Base-by-base conservation (phyloP, 108 stramenopile species). In the Conticribra guillardii region DNA sequence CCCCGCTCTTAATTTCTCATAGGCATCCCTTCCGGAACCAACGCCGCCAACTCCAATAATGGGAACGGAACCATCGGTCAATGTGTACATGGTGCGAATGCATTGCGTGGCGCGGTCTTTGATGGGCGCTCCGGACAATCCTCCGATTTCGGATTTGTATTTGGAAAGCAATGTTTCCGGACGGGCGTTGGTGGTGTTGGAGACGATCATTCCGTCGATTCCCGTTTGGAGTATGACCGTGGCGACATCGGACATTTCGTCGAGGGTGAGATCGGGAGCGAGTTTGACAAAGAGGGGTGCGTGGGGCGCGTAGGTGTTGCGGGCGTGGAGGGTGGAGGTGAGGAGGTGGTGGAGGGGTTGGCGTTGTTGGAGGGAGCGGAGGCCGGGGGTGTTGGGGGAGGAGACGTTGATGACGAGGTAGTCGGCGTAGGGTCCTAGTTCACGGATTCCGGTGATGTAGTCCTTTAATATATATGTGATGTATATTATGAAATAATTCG, bases 1-100 rank as follows among this genome's bases (percentile, higher is more conserved):
- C 3, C 98, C 98, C 15, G 98, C 97, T 21, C 78, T 80, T 2
- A 99, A 63, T 73, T 97, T 98, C 17, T 97, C 98, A 50, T 87
- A 98, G 2, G 85, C 97, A 71, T 98, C 96, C 23, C 83, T 52
- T 0, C 88, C 97, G 21, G 82, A 84, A 7, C 76, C 84, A 8
- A 99, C 78, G 3, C 98, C 98, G 5, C 98, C 98, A 2, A 97
- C 96, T n/a, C 97, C 98, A 50, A 98, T 87, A 26, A 99, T 92
- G 7, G 93, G 94, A 8, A 98, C 55, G 32, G 72, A 68, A n/a
- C 97, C 97, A 5, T 86, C 44, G 17, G 95, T 96, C 0, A 84
- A 58, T 44, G 58, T 59, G 67, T 94, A 97, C 80, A 97, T 71
- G 41, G 85, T 79, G 19, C 85, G 82, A 48, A 98, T 89, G 50